These are phyloP conservation scores for Bacidia rubella DNA, from an alignment of 495 filamentous ascomycete genomes.

Conservation along the genomic window DNA sequence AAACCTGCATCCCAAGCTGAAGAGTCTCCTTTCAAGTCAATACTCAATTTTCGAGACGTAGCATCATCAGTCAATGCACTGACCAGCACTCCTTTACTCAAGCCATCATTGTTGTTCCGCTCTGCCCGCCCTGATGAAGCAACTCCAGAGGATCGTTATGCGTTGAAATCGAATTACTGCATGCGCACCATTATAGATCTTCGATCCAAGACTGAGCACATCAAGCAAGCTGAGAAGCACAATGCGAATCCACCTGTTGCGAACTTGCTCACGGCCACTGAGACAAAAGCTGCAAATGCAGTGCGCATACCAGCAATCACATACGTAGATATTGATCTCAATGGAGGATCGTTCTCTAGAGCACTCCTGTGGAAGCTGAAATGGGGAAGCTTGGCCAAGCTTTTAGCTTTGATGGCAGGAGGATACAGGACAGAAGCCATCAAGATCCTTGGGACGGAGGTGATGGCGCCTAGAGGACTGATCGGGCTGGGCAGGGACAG, in stretches of 20 bases:
- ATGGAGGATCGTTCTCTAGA: slow-evolving; percentile 54
- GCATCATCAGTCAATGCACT: slow-evolving; percentile 51
- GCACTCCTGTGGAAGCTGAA: slow-evolving; percentile 55
- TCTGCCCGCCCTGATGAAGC: slow-evolving; percentile 61
- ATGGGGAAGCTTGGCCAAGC: slow-evolving; percentile 50
- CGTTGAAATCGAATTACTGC: slow-evolving; percentile 45
- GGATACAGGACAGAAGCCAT: slow-evolving; percentile 58
- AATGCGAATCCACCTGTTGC: slow-evolving; percentile 31
- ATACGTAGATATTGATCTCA: slow-evolving; percentile 54
- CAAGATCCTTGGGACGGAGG: slow-evolving; percentile 47
- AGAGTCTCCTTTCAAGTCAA: slow-evolving; percentile 42
- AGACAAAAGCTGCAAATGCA: slow-evolving; percentile 31
- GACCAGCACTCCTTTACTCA: slow-evolving; percentile 32
- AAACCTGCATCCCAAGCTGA: background rate
- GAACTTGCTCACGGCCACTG: slow-evolving; percentile 25
- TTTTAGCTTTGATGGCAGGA: slow-evolving; percentile 43
- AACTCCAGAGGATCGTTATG: slow-evolving; percentile 44
- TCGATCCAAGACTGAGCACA: slow-evolving; percentile 65
- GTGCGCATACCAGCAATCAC: slow-evolving; percentile 45
- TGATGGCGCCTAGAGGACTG: slow-evolving; percentile 56
- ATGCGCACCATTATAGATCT: slow-evolving; percentile 66
- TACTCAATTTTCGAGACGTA: slow-evolving; percentile 79
- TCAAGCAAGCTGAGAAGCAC: slow-evolving; percentile 54
- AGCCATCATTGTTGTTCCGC: slow-evolving; percentile 57
- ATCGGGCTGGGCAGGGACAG: slow-evolving; percentile 51